A percentile compares a stretch with the other conserved stretches of the same genome.
Conservation (phyloP, 192 early-diverging fungal species). For the Geranomyces variabilis region DNA sequence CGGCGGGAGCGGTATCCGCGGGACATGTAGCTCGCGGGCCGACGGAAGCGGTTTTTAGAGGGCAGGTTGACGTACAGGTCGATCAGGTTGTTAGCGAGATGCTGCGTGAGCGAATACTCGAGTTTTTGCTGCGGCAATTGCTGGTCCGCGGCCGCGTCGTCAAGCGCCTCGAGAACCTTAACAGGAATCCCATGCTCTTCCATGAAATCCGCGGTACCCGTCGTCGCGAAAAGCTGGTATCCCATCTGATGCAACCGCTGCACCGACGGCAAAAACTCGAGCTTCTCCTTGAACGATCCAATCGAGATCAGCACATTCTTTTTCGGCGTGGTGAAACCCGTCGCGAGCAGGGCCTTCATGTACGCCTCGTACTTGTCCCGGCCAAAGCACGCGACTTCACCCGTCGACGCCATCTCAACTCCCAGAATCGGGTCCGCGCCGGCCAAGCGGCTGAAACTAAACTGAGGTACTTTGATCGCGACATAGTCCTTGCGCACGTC, state of each 20-base stretch:
- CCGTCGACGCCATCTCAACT: slow-evolving; percentile 99
- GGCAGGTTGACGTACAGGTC: slow-evolving; percentile 99
- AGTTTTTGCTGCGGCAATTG: slow-evolving; percentile 60
- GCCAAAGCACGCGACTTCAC: slow-evolving; percentile 98
- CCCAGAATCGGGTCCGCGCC: slow-evolving; percentile 98
- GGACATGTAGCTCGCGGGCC: slow-evolving; percentile 92
- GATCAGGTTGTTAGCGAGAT: slow-evolving; percentile 95
- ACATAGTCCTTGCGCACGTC: slow-evolving; percentile 81
- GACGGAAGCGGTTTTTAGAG: slow-evolving; percentile 94
- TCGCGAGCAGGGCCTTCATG: slow-evolving; percentile 91
- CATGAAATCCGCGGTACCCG: slow-evolving; percentile 96
- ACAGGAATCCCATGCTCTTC: slow-evolving; percentile 92
- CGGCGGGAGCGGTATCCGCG: slow-evolving; percentile 93
- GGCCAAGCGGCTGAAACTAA: slow-evolving; percentile 91
- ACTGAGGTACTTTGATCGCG: slow-evolving; percentile 97
- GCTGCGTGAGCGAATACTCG: slow-evolving; percentile 92
- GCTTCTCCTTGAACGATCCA: slow-evolving; percentile 98
- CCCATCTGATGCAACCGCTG: slow-evolving; percentile 80
- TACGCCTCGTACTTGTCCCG: slow-evolving; percentile 98
- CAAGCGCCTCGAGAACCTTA: slow-evolving; percentile 86
- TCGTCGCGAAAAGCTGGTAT: slow-evolving; percentile 91
- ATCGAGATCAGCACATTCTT: slow-evolving; percentile 97
- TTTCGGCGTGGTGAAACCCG: slow-evolving; percentile 88
- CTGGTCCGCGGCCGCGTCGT: slow-evolving; percentile 53
- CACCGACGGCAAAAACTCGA: slow-evolving; percentile 92